phyloP scores from a whole-genome alignment of 1,284 basidiomycete species.

The Ustilago cynodontis region DNA sequence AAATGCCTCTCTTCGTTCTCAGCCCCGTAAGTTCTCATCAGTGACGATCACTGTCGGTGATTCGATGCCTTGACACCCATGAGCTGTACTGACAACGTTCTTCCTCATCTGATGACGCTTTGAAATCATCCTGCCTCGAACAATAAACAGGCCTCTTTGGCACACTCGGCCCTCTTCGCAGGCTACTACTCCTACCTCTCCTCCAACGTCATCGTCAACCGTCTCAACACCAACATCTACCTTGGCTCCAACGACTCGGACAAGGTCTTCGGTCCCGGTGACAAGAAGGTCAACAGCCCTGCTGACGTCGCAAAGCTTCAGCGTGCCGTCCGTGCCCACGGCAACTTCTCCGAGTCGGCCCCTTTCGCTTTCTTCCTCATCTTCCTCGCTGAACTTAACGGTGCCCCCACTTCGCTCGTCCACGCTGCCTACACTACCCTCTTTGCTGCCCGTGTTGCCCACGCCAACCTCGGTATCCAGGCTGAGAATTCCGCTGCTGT shows the following conservation, averaged over 20 bases:
- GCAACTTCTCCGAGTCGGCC: conserved; percentile 64
- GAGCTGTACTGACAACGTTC: not conserved
- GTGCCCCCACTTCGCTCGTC: conserved; percentile 67
- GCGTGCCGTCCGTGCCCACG: conserved; percentile 63
- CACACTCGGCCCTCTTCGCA: conserved; percentile 68
- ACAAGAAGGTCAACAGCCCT: conserved; percentile 30
- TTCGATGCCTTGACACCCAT: not conserved
- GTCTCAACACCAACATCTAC: conserved; percentile 60
- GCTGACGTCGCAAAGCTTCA: conserved; percentile 57
- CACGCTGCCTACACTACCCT: conserved; percentile 67
- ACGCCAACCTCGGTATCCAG: conserved; percentile 58
- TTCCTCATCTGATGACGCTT: not conserved
- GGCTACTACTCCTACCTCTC: conserved; percentile 67
- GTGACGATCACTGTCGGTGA: not conserved
- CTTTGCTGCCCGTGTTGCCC: conserved; percentile 62
- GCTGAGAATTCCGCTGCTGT: conserved; percentile 23
- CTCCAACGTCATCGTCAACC: conserved; percentile 55
- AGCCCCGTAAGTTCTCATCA: conserved; percentile 48
- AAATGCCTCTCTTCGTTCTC: conserved; percentile 70
- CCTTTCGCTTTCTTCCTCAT: conserved; percentile 68
- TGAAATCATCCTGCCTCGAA: not conserved
- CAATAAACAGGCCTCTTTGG: conserved; percentile 64
- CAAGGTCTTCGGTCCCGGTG: conserved; percentile 32
- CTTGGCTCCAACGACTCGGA: conserved; percentile 52
- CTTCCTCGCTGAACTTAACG: conserved; percentile 70